Evolutionary conservation across 768 basidiomycete species (phyloP), one percentile per base, ranked within the genome.

Genomic region (Hygrocybe coccinea): DNA sequence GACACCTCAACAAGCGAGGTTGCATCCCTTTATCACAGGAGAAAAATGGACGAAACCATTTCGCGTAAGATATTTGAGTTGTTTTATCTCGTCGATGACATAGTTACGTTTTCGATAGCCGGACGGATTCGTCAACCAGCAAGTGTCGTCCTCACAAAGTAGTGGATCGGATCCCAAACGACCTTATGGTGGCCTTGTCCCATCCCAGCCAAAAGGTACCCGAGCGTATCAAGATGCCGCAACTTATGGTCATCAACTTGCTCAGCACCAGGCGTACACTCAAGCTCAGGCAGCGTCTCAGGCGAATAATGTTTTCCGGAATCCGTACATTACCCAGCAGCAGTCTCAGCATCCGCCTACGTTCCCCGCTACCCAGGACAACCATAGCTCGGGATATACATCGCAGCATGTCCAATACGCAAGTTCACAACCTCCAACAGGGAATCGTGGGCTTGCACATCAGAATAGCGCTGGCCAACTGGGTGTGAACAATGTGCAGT

Each of bases 11-110:
- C 95, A 99, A 71, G 97, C 97, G 37, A 80, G 88, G 49, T 74
- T 89, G 65, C 97, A 99, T 69, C 97, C 97, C 2, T 99, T 98
- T 73, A 97, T 99, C 62, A 97, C 94, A 5, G 95, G 95, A 50
- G 97, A 98, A 72, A 95, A 94, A 67, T 97, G 87, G 66, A 86
- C 84, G 5, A 91, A 89, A 65, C 87, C 91, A 5, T 93, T 87
- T 71, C 79, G 83, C 67, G 91, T 89, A 72, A 67, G 86, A 9
- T 41, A 36, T 39, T 22, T n/a, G 17, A 58, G 51, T 43, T 52
- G 59, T 56, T 52, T 63, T 17, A 25, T 22, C 21, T 47, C 43
- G n/a, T 52, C 36, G 38, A 7, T 49, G 45, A n/a, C 45, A 51
- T 39, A 52, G 56, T 47, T 21, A 51, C 43, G 24, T 49, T 15